Base-by-base conservation (phyloP, 805 yeast genomes). In the Wickerhamiella alocasiicola region DNA sequence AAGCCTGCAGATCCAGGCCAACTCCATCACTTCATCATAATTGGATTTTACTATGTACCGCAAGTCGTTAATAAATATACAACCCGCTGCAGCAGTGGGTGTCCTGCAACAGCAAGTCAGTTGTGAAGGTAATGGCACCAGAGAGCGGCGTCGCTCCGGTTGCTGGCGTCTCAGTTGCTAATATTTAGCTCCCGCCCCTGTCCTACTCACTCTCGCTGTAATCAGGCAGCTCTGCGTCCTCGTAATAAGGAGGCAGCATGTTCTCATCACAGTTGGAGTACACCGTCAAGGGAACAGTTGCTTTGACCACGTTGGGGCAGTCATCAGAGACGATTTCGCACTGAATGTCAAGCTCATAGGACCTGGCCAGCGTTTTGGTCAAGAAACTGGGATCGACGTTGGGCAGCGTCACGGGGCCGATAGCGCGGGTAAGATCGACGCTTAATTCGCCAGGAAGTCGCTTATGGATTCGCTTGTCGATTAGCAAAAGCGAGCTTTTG, bases 321-420 rank as follows among this genome's bases (percentile, higher is more conserved):
- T 36, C 33, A n/a, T 29, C 39, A 7, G 28, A 31, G 3, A 13
- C 18, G 3, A 36, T 13, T n/a, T 19, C 27, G 15, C 39, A 36
- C n/a, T 21, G 15, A 15, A 36, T 21, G 7, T 27, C 33, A 2
- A 36, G 28, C 9, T 36, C 20, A 20, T 36, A 36, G 12, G 20
- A 19, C 2, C 39, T 29, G 12, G 39, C 25, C 11, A 36, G 39
- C 7, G 33, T 36, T 27, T 36, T 36, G 4, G 39, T 28, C 3
- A 20, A 19, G 9, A 36, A 36, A n/a, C 20, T 36, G 4, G 39
- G 32, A 4, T 28, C 32, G 2, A 36, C 33, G 4, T 17, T n/a
- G n/a, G 39, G 39, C 5, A 36, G 16, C 13, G 12, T 15, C 2
- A 36, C 21, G 12, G 27, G 13, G 3, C 18, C 33, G 20, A 36